Base-by-base conservation (phyloP, 176 grass and related monocot species). In the Canna indica region DNA sequence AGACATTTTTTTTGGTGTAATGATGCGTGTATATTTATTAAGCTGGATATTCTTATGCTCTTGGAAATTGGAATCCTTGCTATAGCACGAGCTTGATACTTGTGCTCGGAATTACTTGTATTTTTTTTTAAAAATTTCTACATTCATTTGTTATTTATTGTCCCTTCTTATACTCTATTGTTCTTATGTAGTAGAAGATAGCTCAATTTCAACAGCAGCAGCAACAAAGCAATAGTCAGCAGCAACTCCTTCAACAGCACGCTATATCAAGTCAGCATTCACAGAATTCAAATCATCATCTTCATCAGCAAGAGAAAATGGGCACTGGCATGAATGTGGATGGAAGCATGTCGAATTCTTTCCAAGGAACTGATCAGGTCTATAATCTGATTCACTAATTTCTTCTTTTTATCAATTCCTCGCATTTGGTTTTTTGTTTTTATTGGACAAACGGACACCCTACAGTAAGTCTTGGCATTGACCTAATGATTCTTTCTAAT, bases 161-260 rank as follows among this genome's bases (percentile, higher is more conserved):
- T 47, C 16, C 10, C 9, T 42, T 42, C 62, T 81, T 58, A 59
- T 67, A 68, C 22, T 45, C 66, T 44, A 71, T 88, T 73, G 52
- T 27, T 74, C 75, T 60, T 81, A 29, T 82, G 74, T 91, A 87
- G 84, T 84, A 88, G 91, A 86, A 86, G 81, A 85, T 96, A 84
- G 85, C 85, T 84, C 81, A 85, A 75, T 59, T 88, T 38, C 88
- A 96, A 60, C 88, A 96, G 60, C 86, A 89, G 27, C 91, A 88
- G 22, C 91, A 83, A 59, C 79, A 69, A 46, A 84, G 69, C 67
- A 91, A 47, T 78, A 86, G 47, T 68, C 85, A 78, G 62, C 78
- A 91, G 62, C 82, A 82, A 27, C 64, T 88, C 42, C 82, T 85
- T 59, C 81, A 79, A 17, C 91, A 96, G 28, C 83, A 83, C 67